A percentile compares a stretch with the other conserved stretches of the same genome.
phyloP scores from a whole-genome alignment of 129 eudicot species.

The Mikania micrantha region DNA sequence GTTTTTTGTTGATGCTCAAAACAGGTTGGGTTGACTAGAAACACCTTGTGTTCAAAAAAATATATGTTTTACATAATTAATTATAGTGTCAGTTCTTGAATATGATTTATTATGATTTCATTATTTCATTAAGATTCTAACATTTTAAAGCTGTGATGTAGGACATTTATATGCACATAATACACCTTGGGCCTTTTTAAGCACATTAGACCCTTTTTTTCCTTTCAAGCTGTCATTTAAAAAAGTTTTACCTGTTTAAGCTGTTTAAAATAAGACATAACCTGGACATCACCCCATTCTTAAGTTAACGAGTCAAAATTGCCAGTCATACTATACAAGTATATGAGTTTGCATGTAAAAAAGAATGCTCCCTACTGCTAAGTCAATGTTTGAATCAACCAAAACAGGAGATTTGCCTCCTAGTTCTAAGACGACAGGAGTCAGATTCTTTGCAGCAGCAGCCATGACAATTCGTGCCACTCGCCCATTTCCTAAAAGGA shows the following conservation, averaged over 20 bases:
- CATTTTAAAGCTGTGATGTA: background rate
- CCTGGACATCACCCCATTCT: background rate
- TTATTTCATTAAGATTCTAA: background rate
- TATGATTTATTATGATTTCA: background rate
- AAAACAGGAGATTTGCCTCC: slow-evolving; percentile 91
- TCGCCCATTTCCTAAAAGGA: slow-evolving; percentile 61
- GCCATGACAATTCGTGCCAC: slow-evolving; percentile 75
- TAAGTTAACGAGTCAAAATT: background rate
- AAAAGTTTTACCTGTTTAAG: background rate
- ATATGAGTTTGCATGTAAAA: background rate
- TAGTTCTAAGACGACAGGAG: slow-evolving; percentile 92
- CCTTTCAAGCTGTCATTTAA: background rate
- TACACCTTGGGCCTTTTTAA: background rate
- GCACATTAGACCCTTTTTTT: background rate
- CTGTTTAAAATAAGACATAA: background rate
- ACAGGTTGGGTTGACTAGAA: background rate
- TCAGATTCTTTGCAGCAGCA: slow-evolving; percentile 91
- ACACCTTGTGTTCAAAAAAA: background rate
- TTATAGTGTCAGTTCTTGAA: background rate
- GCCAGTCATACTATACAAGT: background rate
- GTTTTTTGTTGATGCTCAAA: background rate
- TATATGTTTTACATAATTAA: background rate
- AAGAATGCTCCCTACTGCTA: slow-evolving; percentile 38
- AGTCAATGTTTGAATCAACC: slow-evolving; percentile 64
- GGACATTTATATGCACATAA: background rate